These are phyloP conservation scores for Zygosaccharomyces pseudobailii DNA, from an alignment of 1,139 yeast genomes.

Conservation along the genomic window DNA sequence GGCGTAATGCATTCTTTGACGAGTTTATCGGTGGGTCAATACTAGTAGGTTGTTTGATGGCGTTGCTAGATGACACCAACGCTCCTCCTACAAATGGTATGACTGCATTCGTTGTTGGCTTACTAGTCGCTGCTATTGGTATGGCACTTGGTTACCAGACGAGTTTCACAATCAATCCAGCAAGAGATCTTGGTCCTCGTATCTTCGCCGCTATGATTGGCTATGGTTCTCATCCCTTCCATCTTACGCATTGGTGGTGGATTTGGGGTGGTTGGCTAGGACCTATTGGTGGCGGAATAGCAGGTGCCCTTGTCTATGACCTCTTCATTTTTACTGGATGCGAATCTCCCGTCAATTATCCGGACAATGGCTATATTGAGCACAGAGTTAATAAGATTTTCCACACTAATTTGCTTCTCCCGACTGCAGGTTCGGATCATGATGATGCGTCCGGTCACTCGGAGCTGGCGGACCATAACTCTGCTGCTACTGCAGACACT, in stretches of 20 bases:
- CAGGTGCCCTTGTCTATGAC: slow-evolving; percentile 41
- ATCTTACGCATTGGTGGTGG: slow-evolving; percentile 25
- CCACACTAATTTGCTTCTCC: slow-evolving; percentile 5
- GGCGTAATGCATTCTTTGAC: slow-evolving; percentile 19
- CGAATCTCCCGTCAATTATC: slow-evolving; percentile 39
- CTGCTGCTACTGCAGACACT: background rate
- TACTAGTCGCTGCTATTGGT: slow-evolving; percentile 40
- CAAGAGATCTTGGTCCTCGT: slow-evolving; percentile 46
- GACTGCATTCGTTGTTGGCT: slow-evolving; percentile 18
- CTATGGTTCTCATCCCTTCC: slow-evolving; percentile 37
- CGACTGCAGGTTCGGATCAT: background rate
- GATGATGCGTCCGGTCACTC: background rate
- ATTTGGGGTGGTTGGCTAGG: slow-evolving; percentile 37
- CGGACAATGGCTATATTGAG: slow-evolving; percentile 21
- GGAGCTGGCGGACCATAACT: slow-evolving; percentile 5
- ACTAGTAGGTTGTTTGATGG: slow-evolving; percentile 18
- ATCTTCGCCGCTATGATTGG: slow-evolving; percentile 40
- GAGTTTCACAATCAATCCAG: slow-evolving; percentile 44
- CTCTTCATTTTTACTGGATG: slow-evolving; percentile 39
- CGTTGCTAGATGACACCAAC: slow-evolving; percentile 16
- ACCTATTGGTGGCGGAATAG: slow-evolving; percentile 39
- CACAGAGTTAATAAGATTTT: slow-evolving; percentile 12
- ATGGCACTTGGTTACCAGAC: slow-evolving; percentile 42
- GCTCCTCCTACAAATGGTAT: slow-evolving; percentile 19
- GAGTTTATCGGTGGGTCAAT: slow-evolving; percentile 17